Conservation (phyloP, 176 grass and related monocot species). For the bread wheat (Triticum aestivum) region DNA sequence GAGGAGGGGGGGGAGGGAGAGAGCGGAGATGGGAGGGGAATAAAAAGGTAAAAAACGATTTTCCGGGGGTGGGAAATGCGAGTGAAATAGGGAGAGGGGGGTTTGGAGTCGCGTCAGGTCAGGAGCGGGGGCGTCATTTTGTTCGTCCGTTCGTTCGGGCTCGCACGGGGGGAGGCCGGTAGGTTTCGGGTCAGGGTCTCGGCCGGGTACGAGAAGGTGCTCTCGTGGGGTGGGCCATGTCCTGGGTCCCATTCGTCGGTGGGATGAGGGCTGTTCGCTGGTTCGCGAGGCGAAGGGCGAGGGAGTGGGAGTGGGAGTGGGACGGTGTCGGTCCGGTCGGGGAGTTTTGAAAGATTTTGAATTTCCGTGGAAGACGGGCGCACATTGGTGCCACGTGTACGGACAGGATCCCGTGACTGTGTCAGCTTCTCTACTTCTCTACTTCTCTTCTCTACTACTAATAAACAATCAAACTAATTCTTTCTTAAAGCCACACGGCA, state of each 20-base stretch:
- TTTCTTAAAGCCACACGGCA: too few relatives aligned
- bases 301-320: conserved; percentile 6
- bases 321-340: conserved; percentile 40
- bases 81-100: conserved; percentile 30
- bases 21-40: conserved; percentile 22
- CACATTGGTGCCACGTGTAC: conserved; percentile 33
- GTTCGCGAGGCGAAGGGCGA: background rate
- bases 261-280: background rate
- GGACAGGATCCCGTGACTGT: background rate
- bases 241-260: background rate
- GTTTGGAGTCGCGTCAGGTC: conserved; percentile 24
- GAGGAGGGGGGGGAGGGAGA: background rate
- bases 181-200: conserved; percentile 67
- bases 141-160: conserved; percentile 26
- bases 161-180: conserved; percentile 44
- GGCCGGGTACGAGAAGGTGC: background rate
- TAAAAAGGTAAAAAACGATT: conserved; percentile 39
- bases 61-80: conserved; percentile 32
- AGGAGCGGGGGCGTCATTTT: conserved; percentile 38
- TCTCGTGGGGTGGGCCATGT: background rate
- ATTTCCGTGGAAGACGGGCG: conserved; percentile 16
- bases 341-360: conserved; percentile 63
- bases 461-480: too few relatives aligned
- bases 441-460: too few relatives aligned
- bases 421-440: background rate